A percentile compares a stretch with the other conserved stretches of the same genome.
Conservation (phyloP, 805 yeast species). For the Suhomyces faveliae region DNA sequence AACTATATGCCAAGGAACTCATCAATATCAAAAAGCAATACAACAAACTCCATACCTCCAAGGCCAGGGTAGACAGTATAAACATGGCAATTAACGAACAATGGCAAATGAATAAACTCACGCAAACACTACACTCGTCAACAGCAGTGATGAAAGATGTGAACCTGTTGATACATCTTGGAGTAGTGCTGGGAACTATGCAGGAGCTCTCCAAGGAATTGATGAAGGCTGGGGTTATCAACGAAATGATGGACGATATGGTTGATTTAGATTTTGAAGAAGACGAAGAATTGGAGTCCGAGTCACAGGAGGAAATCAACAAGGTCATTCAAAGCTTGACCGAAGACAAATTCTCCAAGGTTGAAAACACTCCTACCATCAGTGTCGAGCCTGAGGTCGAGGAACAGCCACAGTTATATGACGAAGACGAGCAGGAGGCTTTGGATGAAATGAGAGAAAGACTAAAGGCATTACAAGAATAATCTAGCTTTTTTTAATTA, state of each 20-base stretch:
- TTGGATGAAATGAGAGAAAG: constrained; percentile 87
- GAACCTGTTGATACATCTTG: constrained; percentile 71
- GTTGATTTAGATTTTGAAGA: constrained; percentile 64
- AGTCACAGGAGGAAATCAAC: constrained; percentile 65
- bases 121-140: constrained; percentile 75
- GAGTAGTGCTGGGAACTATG: constrained; percentile 79
- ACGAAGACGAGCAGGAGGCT: constrained; percentile 70
- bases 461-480: constrained; percentile 70
- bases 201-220: constrained; percentile 83
- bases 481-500: neutral
- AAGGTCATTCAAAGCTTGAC: constrained; percentile 49
- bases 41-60: constrained; percentile 70
- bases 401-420: constrained; percentile 17
- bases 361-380: constrained; percentile 34
- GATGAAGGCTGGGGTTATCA: constrained; percentile 80
- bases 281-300: constrained; percentile 62
- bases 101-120: constrained; percentile 78
- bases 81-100: constrained; percentile 90
- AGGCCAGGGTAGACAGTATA: constrained; percentile 82
- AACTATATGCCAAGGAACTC: constrained; percentile 78
- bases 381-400: constrained; percentile 16
- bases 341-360: constrained; percentile 38
- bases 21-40: constrained; percentile 72
- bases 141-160: constrained; percentile 87
- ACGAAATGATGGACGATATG: constrained; percentile 93